Evolutionary conservation across 1,139 yeast species (phyloP), one percentile per base, ranked within the genome.

Genomic region (Diutina catenulata): DNA sequence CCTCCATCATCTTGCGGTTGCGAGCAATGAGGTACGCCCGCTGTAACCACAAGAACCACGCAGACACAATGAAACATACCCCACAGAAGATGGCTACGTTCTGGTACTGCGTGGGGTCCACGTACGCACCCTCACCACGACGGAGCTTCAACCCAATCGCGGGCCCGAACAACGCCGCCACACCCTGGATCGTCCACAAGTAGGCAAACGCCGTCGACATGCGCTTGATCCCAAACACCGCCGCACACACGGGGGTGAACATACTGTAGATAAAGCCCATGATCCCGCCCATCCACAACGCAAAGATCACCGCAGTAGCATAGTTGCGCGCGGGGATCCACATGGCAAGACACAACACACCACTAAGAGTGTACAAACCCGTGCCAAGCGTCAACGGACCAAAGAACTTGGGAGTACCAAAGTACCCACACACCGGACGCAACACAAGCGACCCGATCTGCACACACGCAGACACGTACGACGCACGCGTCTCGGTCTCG

Each of bases 311-410:
- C 2, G 74, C 66, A 3, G 76, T 69, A 2, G 75, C 76, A 44
- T 56, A 68, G 46, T 70, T 72, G 37, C 70, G 53, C 11, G 75
- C 68, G 3, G 80, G 79, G 28, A 76, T 64, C 83, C 83, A 77
- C 72, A 76, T 70, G 2, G 75, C 77, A 28, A 58, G 54, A 25
- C 59, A 64, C 40, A 53, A 56, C 29, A 60, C 54, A 37, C 73
- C 73, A 39, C 62, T 56, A 21, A 58, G 39, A 36, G 47, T 28
- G 43, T 56, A 60, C 19, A 53, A 55, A 1, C 64, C 61, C 3
- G 60, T 45, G 5, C 67, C 44, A 11, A 66, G 53, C 35, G 73
- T 70, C 21, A 66, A 45, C 5, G 74, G 56, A 0, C 80, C 80
- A 31, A 55, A 43, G 18, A 47, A 51, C 48, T 70, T 77, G 3